These are phyloP conservation scores for Leptoxyphium fumago DNA, from an alignment of 2,329 filamentous ascomycete genomes.

Conservation along the genomic window DNA sequence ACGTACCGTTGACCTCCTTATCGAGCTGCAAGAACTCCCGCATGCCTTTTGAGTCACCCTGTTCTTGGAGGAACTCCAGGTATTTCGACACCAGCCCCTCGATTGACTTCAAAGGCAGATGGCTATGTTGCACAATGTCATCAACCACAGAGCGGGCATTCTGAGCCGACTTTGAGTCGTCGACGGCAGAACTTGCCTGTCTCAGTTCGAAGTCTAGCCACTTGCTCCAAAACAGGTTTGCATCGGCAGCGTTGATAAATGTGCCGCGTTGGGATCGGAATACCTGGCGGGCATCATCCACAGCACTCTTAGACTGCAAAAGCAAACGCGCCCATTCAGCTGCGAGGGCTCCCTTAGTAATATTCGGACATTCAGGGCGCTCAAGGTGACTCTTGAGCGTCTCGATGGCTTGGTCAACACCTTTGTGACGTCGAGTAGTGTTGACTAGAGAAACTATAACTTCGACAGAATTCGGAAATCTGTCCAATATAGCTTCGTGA, in stretches of 20 bases:
- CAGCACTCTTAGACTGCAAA: slow-evolving; percentile 67
- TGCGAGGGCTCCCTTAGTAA: slow-evolving; percentile 73
- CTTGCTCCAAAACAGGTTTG: slow-evolving; percentile 68
- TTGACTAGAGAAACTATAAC: slow-evolving; percentile 82
- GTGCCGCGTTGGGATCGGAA: slow-evolving; percentile 71
- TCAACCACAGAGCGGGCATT: slow-evolving; percentile 62
- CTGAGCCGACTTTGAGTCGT: slow-evolving; percentile 52
- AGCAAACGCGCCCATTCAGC: slow-evolving; percentile 76
- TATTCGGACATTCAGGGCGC: slow-evolving; percentile 53
- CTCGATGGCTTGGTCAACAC: slow-evolving; percentile 69
- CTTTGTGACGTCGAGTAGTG: slow-evolving; percentile 66
- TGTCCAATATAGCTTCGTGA: slow-evolving; percentile 62
- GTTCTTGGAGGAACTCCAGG: slow-evolving; percentile 68
- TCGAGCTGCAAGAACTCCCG: slow-evolving; percentile 76
- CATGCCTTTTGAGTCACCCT: slow-evolving; percentile 69
- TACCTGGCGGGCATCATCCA: slow-evolving; percentile 67
- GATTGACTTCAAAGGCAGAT: slow-evolving; percentile 50
- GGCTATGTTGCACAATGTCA: slow-evolving; percentile 58
- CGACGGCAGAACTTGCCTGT: slow-evolving; percentile 54
- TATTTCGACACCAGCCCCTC: slow-evolving; percentile 66
- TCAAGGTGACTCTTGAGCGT: slow-evolving; percentile 73
- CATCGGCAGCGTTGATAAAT: slow-evolving; percentile 55
- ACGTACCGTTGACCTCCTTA: slow-evolving; percentile 64
- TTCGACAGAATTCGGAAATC: slow-evolving; percentile 69
- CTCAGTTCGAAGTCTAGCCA: slow-evolving; percentile 82